Base-by-base conservation (phyloP, 768 basidiomycete species). In the Xanthoconium purpureum region DNA sequence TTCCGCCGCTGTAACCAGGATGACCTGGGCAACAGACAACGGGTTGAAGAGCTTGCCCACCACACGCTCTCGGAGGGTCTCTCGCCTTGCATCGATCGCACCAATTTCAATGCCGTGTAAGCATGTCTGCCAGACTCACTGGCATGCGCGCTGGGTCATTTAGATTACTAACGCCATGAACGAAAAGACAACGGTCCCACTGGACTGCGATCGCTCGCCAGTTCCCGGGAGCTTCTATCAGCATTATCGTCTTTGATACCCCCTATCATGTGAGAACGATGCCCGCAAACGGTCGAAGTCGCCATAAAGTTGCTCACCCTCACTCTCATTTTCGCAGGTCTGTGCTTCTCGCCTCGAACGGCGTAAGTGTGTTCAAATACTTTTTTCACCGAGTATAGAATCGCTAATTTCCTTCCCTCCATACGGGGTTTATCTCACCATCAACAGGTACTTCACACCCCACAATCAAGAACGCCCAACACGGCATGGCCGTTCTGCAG, bases 1-100 rank as follows among this genome's bases (percentile, higher is more conserved):
- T 88, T 90, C 67, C 74, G 75, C 43, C 78, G 88, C 61, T 91
- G 88, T 69, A 90, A 84, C 73, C 89, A 92, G 70, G 91, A 93
- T 64, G 86, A 91, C 52, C 77, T 93, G 42, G 91, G 89, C 17
- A 76, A 77, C 63, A 78, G 90, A 61, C 78, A 77, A 13, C 70
- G 63, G n/a, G 90, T 91, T 0, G 90, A 91, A 66, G 67, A 72
- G 10, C 70, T 84, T 37, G 85, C 83, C 6, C 72, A 83, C 55
- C 60, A 72, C 24, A 75, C 78, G 8, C 77, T 91, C 50, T 59
- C 63, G 45, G 69, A 78, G 59, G 87, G 88, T n/a, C 68, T 75
- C 47, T 91, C 87, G n/a, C 85, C 86, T 15, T 89, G 87, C 68
- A 80, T 91, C 43, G 91, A 91, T 66, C 80, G 90, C 57, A 88